Evolutionary conservation across 179 eudicot genomes (phyloP), one percentile per base, ranked within the genome.

Genomic region (Nepenthes alata): DNA sequence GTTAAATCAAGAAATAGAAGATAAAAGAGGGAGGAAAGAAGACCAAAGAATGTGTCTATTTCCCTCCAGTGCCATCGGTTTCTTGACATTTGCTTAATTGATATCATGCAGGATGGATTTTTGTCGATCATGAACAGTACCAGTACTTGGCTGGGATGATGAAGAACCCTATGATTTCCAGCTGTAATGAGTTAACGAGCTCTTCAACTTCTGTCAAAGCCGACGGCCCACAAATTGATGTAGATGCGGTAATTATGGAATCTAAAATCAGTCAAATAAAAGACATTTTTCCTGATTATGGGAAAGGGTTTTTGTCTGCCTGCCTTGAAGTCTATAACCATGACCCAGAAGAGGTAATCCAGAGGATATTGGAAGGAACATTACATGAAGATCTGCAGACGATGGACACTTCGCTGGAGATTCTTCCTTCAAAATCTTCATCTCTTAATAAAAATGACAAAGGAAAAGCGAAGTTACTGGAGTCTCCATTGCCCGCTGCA

Each of bases 191-290:
- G 44, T 54, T 57, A 53, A 61, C 65, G 10, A 62, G 66, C 58
- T 68, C 66, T 57, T 63, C 79, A 66, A 55, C 60, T 47, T 51
- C 84, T 11, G 62, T 38, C 9, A 53, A 69, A 64, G 70, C 53
- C 57, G 77, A 77, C 58, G 68, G 61, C 13, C 36, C 67, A 37
- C 91, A 68, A 54, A 51, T 67, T 59, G 84, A 85, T 65, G 98
- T 89, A 80, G 95, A 83, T 60, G 57, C 73, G 16, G 95, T 79
- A 58, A 79, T 89, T 60, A 55, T 66, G 12, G 98, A 85, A 71
- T 93, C 98, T 4, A 89, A 82, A 80, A 81, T 93, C 55, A 89
- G 93, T 74, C 98, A 93, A 79, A 84, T 93, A 73, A 89, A 75
- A 65, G 98, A 93, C 68, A 70, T 93, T 58, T 86, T 93, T 77